Conservation (phyloP, 1,284 basidiomycete species). For the Irpex lacteus region DNA sequence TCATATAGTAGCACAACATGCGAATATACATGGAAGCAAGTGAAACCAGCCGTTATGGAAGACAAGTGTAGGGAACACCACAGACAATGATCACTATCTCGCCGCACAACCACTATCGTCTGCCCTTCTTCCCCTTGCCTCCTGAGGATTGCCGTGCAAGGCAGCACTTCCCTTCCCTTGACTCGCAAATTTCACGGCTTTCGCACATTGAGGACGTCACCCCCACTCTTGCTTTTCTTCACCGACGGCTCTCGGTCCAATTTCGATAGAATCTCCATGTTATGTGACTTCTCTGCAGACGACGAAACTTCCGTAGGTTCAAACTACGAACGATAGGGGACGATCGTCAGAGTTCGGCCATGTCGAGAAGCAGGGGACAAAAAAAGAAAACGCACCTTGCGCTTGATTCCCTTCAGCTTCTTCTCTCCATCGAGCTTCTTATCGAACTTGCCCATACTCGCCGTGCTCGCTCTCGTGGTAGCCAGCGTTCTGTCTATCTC, state of each 20-base stretch:
- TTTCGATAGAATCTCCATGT: conserved; percentile 74
- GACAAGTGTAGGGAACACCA: no score
- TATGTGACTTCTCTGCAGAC: conserved; percentile 66
- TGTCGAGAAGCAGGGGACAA: conserved; percentile 9
- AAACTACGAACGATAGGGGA: conserved; percentile 49
- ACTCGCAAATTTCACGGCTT: conserved; percentile 84
- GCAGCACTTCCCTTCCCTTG: conserved; percentile 64
- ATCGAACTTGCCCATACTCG: conserved; percentile 93
- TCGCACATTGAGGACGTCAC: conserved; percentile 73
- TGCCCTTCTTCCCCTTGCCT: conserved; percentile 29
- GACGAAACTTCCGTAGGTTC: conserved; percentile 73
- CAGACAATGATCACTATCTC: no score
- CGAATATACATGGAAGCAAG: neutral
- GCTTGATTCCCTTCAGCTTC: conserved; percentile 84
- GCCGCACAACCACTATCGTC: conserved; percentile 14
- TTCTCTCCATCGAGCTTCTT: conserved; percentile 88
- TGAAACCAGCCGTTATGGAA: neutral
- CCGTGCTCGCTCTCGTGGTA: conserved; percentile 82
- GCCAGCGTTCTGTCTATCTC: conserved; percentile 80
- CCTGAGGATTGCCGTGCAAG: conserved; percentile 34
- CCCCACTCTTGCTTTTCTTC: conserved; percentile 46
- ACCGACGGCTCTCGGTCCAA: conserved; percentile 59
- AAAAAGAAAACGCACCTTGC: conserved; percentile 68
- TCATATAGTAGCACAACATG: neutral
- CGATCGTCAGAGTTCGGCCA: neutral